Percentiles rank a stretch among this genome's conserved stretches.
phyloP scores from a whole-genome alignment of 106 monocot species.

The Dendrobium nobile region DNA sequence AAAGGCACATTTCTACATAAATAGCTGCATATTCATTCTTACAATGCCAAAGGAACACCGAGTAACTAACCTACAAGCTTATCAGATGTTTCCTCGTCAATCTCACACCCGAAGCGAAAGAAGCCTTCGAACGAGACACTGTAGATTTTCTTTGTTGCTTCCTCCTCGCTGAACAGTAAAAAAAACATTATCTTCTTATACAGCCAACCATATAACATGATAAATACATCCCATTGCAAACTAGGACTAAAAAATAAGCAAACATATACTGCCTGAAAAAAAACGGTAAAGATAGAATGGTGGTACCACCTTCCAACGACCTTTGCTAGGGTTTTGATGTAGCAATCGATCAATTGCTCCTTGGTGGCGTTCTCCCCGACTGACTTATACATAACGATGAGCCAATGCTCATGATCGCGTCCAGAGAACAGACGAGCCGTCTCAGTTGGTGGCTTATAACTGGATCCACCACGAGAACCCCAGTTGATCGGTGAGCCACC shows the following conservation, averaged over 20 bases:
- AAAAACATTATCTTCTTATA: neutral
- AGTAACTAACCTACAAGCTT: conserved; percentile 64
- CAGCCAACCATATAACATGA: neutral
- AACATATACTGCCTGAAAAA: neutral
- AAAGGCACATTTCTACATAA: neutral
- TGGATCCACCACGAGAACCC: conserved; percentile 23
- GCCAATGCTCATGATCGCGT: conserved; percentile 82
- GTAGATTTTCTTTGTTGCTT: conserved; percentile 82
- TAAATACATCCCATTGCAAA: neutral
- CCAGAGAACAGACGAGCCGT: conserved; percentile 72
- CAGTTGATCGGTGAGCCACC: conserved; percentile 26
- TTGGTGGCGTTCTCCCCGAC: conserved; percentile 50
- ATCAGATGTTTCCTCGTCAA: conserved; percentile 78
- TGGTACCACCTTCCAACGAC: conserved; percentile 49
- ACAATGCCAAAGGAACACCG: neutral
- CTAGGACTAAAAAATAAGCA: neutral
- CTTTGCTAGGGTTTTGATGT: conserved; percentile 70
- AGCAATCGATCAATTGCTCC: conserved; percentile 84
- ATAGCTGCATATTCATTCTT: neutral
- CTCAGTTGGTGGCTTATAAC: conserved; percentile 62
- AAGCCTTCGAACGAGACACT: conserved; percentile 86
- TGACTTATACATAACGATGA: conserved; percentile 71
- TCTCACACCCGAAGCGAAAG: conserved; percentile 85
- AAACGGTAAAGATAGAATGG: neutral
- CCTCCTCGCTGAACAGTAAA: conserved; percentile 54